Base-by-base conservation (phyloP, 768 basidiomycete genomes). In the Suillus clintonianus region DNA sequence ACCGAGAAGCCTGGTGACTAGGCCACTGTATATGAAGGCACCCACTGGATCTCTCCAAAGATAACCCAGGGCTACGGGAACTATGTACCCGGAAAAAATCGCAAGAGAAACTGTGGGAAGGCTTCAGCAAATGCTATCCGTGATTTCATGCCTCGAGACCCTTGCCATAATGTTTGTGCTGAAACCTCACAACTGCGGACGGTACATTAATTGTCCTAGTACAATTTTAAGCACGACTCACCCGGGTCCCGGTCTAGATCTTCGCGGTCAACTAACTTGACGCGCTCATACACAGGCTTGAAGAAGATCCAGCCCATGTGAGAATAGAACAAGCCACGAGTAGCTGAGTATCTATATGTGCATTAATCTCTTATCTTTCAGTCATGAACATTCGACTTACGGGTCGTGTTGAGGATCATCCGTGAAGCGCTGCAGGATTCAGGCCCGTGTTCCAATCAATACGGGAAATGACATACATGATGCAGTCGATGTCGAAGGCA, bases 271-370 rank as follows among this genome's bases (percentile, higher is more conserved):
- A 94, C 84, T 10, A 86, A 72, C 45, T 81, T 78, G 78, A 93
- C 78, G 24, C 85, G 80, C 34, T 82, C 78, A 70, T 93, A 92
- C 1, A 70, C 82, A 2, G 90, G 86, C 72, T 91, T 91, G 78
- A 80, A 87, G 73, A 94, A 93, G 69, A 93, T 92, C 92, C 92
- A 94, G 1, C 92, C 92, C 80, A 92, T 85, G 68, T 93, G 92
- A 7, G 90, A 89, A 70, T 85, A 92, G 59, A 89, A 81, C 2
- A 94, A 74, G 0, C 92, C 92, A 32, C 82, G 80, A 0, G 89
- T 89, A 0, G 91, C 92, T 19, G 89, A 81, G 71, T 94, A 94
- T 4, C 88, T 89, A 60, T 2, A 27, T 11, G 36, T 17, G 30
- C n/a, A 22, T 45, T 14, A 57, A 58, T 30, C 22, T 27, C 30